These are phyloP conservation scores for Knufia petricola DNA, from an alignment of 2,329 filamentous ascomycete species.

Conservation along the genomic window DNA sequence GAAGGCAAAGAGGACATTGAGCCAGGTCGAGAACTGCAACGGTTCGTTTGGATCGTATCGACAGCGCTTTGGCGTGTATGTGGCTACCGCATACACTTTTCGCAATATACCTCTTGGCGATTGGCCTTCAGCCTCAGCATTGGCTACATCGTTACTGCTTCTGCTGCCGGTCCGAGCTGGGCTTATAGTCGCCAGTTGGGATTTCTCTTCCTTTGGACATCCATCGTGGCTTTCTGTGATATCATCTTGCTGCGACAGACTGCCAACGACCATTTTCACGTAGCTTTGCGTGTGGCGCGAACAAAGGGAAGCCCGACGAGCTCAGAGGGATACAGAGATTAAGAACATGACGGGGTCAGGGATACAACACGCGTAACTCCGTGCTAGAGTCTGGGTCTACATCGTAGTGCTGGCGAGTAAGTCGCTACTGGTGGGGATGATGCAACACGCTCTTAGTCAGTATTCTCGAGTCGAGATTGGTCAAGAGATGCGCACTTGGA, in stretches of 20 bases:
- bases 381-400: not conserved
- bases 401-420: too few species aligned
- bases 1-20: slow-evolving; percentile 25
- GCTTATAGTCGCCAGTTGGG: not conserved
- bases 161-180: not conserved
- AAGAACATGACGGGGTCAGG: too few species aligned
- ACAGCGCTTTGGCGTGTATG: slow-evolving; percentile 24
- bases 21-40: slow-evolving; percentile 22
- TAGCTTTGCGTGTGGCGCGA: too few species aligned
- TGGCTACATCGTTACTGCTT: not conserved
- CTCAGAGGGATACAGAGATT: too few species aligned
- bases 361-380: not conserved
- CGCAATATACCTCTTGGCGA: slow-evolving; percentile 6
- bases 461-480: too few species aligned
- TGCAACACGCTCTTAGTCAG: not conserved
- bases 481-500: not conserved
- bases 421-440: not conserved
- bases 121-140: not conserved
- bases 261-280: not conserved
- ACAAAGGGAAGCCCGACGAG: too few species aligned
- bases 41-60: slow-evolving; percentile 25
- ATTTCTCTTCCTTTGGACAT: not conserved
- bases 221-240: not conserved
- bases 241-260: not conserved
- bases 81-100: slow-evolving; percentile 11